Evolutionary conservation across 768 basidiomycete genomes (phyloP).

Genomic region (Mycena vitilis): DNA sequence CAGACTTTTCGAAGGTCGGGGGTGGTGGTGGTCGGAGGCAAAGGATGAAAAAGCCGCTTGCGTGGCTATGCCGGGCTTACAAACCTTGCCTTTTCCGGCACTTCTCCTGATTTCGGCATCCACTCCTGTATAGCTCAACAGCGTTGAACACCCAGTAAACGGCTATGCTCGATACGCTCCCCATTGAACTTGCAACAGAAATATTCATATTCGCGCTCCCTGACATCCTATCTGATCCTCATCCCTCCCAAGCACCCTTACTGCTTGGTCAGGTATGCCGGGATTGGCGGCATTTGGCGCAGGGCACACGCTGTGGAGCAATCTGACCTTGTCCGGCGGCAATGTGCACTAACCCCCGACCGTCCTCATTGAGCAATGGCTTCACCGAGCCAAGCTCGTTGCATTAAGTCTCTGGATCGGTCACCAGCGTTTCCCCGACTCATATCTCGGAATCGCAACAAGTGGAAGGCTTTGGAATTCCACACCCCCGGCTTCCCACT

Average conservation of each 20-base stretch:
- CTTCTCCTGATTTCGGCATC: neutral
- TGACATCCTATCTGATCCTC: neutral
- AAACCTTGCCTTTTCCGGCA: neutral
- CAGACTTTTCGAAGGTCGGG: constrained; percentile 15
- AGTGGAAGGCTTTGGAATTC: constrained; percentile 2
- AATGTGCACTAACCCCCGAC: neutral
- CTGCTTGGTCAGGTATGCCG: neutral
- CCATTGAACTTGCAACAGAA: constrained; percentile 1
- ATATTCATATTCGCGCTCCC: neutral
- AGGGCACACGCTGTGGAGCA: neutral
- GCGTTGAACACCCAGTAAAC: neutral
- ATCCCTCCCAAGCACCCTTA: neutral
- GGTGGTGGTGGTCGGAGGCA: constrained; percentile 16
- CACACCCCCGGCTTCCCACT: neutral
- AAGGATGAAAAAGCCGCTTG: constrained; percentile 19
- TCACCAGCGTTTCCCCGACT: neutral
- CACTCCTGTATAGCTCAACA: neutral
- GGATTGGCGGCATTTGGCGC: neutral
- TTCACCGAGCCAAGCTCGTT: neutral
- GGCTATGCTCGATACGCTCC: neutral
- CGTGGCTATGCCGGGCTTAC: constrained; percentile 5
- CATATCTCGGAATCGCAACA: neutral
- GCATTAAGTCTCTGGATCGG: neutral
- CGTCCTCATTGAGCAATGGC: neutral
- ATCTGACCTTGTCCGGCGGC: neutral